Evolutionary conservation across 2,329 filamentous ascomycete species (phyloP).

Genomic region (Plenodomus biglobosus): DNA sequence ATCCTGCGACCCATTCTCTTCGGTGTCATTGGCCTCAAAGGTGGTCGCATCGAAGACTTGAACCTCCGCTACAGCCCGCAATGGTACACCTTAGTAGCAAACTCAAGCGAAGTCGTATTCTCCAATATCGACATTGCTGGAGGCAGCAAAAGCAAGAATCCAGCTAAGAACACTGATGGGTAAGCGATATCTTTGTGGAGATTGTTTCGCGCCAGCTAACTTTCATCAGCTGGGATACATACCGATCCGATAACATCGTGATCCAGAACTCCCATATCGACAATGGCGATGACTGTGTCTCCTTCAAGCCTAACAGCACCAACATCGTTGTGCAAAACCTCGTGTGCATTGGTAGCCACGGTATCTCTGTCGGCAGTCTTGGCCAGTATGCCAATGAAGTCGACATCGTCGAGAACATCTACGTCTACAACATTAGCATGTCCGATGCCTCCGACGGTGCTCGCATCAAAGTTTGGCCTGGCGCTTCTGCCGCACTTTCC

Average conservation of each 20-base stretch:
- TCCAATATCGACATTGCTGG: conserved; percentile 64
- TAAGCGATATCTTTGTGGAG: conserved; percentile 18
- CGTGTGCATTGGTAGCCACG: conserved; percentile 69
- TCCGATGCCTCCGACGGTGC: conserved; percentile 60
- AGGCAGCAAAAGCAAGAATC: conserved; percentile 54
- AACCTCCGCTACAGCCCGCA: conserved; percentile 62
- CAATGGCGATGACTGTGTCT: conserved; percentile 71
- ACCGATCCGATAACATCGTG: conserved; percentile 62
- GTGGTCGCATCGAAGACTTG: conserved; percentile 61
- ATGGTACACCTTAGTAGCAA: conserved; percentile 68
- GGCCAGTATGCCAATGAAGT: conserved; percentile 66
- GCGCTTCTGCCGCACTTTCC: conserved; percentile 56
- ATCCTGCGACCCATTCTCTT: conserved; percentile 62
- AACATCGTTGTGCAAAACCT: conserved; percentile 69
- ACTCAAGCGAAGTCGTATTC: conserved; percentile 65
- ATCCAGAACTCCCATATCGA: conserved; percentile 67
- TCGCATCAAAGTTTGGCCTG: conserved; percentile 75
- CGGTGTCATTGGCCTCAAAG: conserved; percentile 59
- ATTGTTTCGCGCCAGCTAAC: conserved; percentile 3
- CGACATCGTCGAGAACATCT: conserved; percentile 70
- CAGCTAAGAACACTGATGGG: conserved; percentile 66
- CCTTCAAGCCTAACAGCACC: conserved; percentile 73
- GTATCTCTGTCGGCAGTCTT: conserved; percentile 71
- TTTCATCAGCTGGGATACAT: conserved; percentile 56
- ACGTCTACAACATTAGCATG: conserved; percentile 48